Base-by-base conservation (phyloP, 176 grass and related monocot species). In the Bromus sterilis region DNA sequence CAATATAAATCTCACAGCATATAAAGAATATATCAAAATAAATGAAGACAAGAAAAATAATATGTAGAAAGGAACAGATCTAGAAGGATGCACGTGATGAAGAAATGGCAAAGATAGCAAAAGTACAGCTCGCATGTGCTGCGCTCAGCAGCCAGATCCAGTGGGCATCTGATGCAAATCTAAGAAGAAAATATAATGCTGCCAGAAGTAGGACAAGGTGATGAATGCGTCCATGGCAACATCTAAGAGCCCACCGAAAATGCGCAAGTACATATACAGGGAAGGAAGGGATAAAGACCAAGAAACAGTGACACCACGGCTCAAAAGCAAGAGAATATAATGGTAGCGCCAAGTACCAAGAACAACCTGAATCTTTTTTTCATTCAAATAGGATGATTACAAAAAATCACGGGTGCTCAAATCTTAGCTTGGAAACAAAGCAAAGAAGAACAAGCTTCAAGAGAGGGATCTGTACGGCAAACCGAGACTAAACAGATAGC, bases 281-380 rank as follows among this genome's bases (percentile, higher is more conserved):
- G 8, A n/a, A 20, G 34, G 34, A 21, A 53, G 7, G 65, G 77
- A 61, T 64, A 78, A 87, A 26, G 7, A 80, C 41, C 0, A 42
- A 20, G 24, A 29, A 25, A 43, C 21, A 40, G 4, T 25, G 51
- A 82, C 53, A 63, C 29, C 69, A 48, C 66, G 32, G 29, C 74
- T 36, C 80, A 65, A 43, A 56, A 83, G 21, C 41, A 25, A 28
- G n/a, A 33, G 34, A 63, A 83, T 61, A 71, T 82, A 61, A n/a
- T n/a, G 51, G 15, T 11, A 49, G 4, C 13, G 20, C 37, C 24
- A 70, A 82, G 71, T 76, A 76, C 71, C 23, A 40, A 63, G 11
- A 23, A 16, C 8, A 49, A 29, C 6, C 34, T 35, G 68, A 73
- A 75, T 65, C 18, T 56, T 23, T 56, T 16, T 39, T 37, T 61